These are phyloP conservation scores for Angomonas deanei DNA, from an alignment of 208 protist species.

Conservation along the genomic window DNA sequence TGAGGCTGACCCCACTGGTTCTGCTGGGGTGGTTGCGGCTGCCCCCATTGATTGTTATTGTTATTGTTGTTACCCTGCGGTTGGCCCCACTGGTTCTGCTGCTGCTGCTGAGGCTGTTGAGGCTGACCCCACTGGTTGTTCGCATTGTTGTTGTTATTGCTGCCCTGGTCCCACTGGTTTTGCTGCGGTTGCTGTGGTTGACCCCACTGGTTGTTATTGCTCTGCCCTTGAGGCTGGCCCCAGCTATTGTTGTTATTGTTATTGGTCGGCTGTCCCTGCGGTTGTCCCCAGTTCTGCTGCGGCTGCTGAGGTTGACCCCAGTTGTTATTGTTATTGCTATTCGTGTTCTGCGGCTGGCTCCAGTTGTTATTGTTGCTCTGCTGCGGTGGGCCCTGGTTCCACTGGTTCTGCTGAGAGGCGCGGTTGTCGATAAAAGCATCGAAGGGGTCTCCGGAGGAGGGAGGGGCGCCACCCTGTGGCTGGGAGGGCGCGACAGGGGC, in stretches of 20 bases:
- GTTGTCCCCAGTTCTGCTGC: slow-evolving; percentile 9
- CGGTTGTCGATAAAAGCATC: slow-evolving; percentile 40
- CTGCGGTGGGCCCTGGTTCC: slow-evolving; percentile 5
- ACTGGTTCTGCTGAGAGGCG: slow-evolving; percentile 13
- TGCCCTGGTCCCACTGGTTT: too few relatives aligned
- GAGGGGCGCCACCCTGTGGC: slow-evolving; percentile 18
- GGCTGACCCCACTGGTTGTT: slow-evolving; percentile 1
- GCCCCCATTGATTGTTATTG: background rate
- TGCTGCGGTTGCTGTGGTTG: slow-evolving; percentile 13
- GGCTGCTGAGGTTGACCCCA: slow-evolving; percentile 20
- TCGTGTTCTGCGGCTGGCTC: background rate
- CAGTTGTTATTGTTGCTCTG: background rate
- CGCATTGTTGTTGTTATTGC: slow-evolving; percentile 3
- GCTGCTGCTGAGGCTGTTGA: slow-evolving; percentile 7
- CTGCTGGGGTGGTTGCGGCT: slow-evolving; percentile 8
- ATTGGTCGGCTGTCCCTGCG: slow-evolving; percentile 10
- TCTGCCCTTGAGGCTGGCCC: slow-evolving; percentile 11
- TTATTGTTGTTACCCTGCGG: background rate
- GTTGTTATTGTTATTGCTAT: background rate
- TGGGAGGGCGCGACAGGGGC: slow-evolving; percentile 16
- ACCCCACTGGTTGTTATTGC: slow-evolving; percentile 9
- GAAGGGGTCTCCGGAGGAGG: slow-evolving; percentile 40
- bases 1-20: background rate
- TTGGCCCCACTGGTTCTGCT: slow-evolving; percentile 4
- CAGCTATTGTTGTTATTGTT: slow-evolving; percentile 4